Evolutionary conservation across 768 basidiomycete species (phyloP), one percentile per base, ranked within the genome.

Genomic region (Tylopilus sp.): DNA sequence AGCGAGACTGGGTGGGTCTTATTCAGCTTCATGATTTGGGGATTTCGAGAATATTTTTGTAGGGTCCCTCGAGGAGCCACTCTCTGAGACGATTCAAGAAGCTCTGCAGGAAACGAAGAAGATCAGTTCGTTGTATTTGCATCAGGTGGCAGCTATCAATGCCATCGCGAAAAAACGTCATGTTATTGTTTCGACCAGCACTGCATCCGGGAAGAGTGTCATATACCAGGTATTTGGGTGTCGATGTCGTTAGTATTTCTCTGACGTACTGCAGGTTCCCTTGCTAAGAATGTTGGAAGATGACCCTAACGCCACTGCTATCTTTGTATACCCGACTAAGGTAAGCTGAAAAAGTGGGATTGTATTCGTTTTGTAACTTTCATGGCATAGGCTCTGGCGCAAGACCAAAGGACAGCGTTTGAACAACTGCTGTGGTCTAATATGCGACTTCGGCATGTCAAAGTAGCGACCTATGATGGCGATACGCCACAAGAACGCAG

Each of bases 291-390:
- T 80, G 57, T 69, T 94, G 48, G 84, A 90, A 69, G 74, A 78
- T 22, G 78, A 92, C 62, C 63, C 65, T 1, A 63, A 70, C 14
- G 67, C 86, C 11, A 94, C 85, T 0, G 89, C 89, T 0, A 78
- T 96, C 34, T 87, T 92, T 63, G 80, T 96, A 31, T 96, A 92
- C 61, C 92, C 92, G 2, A 96, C 92, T 1, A 96, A 96, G 73
- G 89, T 81, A 45, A 34, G 63, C 36, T 22, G 10, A 17, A 36
- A 42, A 37, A 14, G 21, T 17, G 24, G 17, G 14, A 14, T n/a
- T 24, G 11, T 17, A 3, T 19, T 37, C n/a, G 7, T 43, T 31
- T 37, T n/a, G 2, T 21, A 19, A 50, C 36, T 30, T 28, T 46
- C n/a, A 22, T 55, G 16, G 9, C 45, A 8, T 41, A 92, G 87